These are phyloP conservation scores for Aurantiochytrium sp. DNA, from an alignment of 108 stramenopile species.

Conservation along the genomic window DNA sequence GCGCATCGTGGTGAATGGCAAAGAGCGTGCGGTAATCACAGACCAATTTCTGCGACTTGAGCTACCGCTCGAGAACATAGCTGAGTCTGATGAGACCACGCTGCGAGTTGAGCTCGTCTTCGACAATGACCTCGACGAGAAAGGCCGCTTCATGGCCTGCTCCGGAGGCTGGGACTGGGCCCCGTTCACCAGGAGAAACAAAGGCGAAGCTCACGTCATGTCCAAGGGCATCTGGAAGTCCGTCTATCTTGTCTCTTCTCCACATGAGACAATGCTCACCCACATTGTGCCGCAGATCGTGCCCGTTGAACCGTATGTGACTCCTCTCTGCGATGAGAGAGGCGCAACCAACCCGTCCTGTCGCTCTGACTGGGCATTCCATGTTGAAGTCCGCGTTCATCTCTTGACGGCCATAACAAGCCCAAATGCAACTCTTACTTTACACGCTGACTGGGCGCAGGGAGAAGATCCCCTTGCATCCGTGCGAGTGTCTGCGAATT, in stretches of 20 bases:
- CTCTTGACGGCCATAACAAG: background rate
- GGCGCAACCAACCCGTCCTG: background rate
- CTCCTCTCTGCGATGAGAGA: background rate
- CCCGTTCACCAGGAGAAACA: background rate
- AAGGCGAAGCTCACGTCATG: background rate
- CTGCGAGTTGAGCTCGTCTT: background rate
- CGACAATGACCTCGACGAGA: background rate
- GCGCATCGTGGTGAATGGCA: background rate
- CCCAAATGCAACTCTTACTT: background rate
- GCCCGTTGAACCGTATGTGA: background rate
- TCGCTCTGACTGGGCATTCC: background rate
- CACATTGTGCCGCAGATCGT: background rate
- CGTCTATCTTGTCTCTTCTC: background rate
- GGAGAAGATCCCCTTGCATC: background rate
- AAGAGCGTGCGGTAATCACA: background rate
- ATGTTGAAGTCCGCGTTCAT: background rate
- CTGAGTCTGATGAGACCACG: background rate
- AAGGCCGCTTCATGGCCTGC: conserved; percentile 20
- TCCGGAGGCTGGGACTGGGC: conserved; percentile 23
- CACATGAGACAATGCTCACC: background rate
- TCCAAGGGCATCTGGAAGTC: conserved; percentile 5
- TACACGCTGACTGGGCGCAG: background rate
- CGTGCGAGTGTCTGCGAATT: background rate
- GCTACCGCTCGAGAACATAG: background rate
- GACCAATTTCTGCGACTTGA: background rate